A percentile compares a stretch with the other conserved stretches of the same genome.
phyloP scores from a whole-genome alignment of 2,329 filamentous ascomycete genomes.

The Exophiala sp. region DNA sequence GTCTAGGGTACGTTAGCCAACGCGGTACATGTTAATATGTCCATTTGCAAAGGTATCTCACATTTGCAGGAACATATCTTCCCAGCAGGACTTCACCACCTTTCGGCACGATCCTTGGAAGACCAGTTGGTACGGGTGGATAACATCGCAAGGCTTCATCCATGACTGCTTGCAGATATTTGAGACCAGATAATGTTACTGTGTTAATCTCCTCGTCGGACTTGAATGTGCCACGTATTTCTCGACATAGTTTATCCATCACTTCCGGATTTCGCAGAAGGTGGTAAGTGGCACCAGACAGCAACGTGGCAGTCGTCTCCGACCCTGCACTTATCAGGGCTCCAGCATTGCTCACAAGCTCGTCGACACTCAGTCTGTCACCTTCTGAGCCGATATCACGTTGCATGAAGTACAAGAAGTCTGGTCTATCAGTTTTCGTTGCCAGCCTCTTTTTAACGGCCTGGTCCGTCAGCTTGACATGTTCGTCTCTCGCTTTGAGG shows the following conservation, averaged over 20 bases:
- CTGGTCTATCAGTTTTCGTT: neutral
- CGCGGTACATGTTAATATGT: too few species aligned
- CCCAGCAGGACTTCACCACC: slow-evolving; percentile 7
- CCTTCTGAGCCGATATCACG: neutral
- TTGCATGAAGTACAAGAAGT: neutral
- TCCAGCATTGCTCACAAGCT: slow-evolving; percentile 36
- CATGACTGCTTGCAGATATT: slow-evolving; percentile 28
- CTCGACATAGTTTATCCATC: slow-evolving; percentile 25
- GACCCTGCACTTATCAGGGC: slow-evolving; percentile 45
- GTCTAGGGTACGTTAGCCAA: neutral
- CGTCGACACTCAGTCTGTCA: slow-evolving; percentile 24
- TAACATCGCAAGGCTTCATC: slow-evolving; percentile 34
- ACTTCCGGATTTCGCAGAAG: slow-evolving; percentile 31
- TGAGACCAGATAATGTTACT: neutral
- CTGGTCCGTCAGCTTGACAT: neutral
- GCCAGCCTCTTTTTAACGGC: neutral
- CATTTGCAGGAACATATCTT: slow-evolving; percentile 23
- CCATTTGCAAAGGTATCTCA: neutral
- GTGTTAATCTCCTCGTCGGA: slow-evolving; percentile 34
- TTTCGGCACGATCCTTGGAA: slow-evolving; percentile 30
- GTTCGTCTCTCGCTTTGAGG: neutral
- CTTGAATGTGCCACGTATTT: neutral
- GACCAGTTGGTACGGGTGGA: slow-evolving; percentile 32
- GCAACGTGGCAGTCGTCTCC: slow-evolving; percentile 50
- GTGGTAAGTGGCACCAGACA: slow-evolving; percentile 42